Percentiles rank a stretch among this genome's conserved stretches.
These are phyloP conservation scores for Picea engelmannii DNA, from an alignment of 83 land plant species.

Conservation along the genomic window DNA sequence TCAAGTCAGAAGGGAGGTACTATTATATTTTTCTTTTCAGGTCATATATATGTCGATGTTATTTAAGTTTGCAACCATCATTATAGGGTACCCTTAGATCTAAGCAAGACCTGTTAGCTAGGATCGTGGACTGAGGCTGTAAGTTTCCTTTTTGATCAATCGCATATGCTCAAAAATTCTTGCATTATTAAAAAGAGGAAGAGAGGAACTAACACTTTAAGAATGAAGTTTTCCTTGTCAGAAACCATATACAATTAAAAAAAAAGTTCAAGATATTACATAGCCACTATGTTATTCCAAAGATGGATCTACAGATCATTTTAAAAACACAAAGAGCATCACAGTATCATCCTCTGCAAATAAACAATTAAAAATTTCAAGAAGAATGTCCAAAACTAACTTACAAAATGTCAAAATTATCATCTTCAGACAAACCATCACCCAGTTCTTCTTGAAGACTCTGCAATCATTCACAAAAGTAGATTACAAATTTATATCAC, in stretches of 20 bases:
- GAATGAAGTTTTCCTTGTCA: too few relatives aligned
- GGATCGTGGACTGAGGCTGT: not conserved
- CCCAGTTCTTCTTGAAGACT: not conserved
- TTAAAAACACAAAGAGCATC: not conserved
- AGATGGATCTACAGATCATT: not conserved
- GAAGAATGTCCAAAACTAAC: not conserved
- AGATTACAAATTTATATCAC: not conserved
- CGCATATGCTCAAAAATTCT: not conserved
- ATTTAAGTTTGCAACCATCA: not conserved
- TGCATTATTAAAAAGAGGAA: not conserved
- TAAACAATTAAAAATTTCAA: not conserved
- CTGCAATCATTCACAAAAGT: conserved; percentile 6
- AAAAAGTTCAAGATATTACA: not conserved
- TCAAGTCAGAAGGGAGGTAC: not conserved
- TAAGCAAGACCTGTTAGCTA: not conserved
- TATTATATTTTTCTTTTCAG: not conserved
- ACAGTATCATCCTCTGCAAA: not conserved
- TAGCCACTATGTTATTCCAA: not conserved
- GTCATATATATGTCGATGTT: not conserved
- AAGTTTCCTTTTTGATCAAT: not conserved
- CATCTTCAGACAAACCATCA: not conserved
- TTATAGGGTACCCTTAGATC: not conserved
- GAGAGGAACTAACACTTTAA: not conserved
- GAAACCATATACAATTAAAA: not conserved
- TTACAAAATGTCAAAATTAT: conserved; percentile 7